Conservation (phyloP, 257 asterid species). For the Solanum sparsipilum region DNA sequence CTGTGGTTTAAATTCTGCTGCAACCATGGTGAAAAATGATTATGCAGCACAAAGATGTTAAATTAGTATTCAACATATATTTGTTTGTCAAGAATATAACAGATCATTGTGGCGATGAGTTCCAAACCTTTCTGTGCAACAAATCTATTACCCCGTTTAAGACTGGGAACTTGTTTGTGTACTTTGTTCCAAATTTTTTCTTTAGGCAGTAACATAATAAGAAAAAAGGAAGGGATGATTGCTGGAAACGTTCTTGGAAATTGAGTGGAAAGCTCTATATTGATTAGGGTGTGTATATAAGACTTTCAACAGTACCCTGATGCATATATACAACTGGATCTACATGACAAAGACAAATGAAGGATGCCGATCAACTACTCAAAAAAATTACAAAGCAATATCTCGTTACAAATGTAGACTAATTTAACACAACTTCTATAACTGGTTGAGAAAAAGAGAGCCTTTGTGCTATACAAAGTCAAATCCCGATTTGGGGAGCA, state of each 20-base stretch:
- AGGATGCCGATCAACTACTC: neutral
- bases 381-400: neutral
- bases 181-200: neutral
- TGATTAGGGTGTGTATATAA: neutral
- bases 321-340: neutral
- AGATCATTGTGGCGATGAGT: neutral
- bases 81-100: neutral
- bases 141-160: neutral
- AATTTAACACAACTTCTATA: neutral
- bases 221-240: neutral
- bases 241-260: neutral
- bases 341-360: neutral
- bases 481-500: neutral
- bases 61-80: neutral
- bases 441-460: neutral
- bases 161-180: neutral
- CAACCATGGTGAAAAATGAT: neutral
- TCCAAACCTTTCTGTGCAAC: neutral
- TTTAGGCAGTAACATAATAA: neutral
- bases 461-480: neutral
- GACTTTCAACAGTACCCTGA: neutral
- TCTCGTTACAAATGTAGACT: neutral
- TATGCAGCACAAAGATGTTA: neutral
- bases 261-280: neutral
- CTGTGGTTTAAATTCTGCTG: neutral